These are phyloP conservation scores for Russula ochroleuca DNA, from an alignment of 768 basidiomycete species.

Conservation along the genomic window DNA sequence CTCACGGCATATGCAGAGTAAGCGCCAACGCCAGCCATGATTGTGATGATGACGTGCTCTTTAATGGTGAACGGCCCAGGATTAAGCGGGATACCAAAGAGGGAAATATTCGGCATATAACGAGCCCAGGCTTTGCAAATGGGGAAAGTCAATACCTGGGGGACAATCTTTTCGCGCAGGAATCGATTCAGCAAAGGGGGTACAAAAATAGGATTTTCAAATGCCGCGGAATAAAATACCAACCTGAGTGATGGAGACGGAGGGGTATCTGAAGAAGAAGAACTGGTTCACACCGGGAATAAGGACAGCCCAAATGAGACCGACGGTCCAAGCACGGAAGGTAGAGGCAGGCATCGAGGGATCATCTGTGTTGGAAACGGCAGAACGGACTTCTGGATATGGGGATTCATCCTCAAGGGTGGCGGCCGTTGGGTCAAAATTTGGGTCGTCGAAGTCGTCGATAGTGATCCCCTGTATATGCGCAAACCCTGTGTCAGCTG, in stretches of 20 bases:
- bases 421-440: constrained; percentile 34
- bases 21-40: constrained; percentile 41
- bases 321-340: constrained; percentile 39
- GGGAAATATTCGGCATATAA: constrained; percentile 47
- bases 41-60: constrained; percentile 55
- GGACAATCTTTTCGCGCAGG: constrained; percentile 43
- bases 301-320: constrained; percentile 48
- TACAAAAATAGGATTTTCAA: not conserved
- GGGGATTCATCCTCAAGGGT: constrained; percentile 46
- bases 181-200: constrained; percentile 6
- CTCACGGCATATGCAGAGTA: constrained; percentile 35
- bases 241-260: constrained; percentile 33
- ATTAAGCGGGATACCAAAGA: constrained; percentile 52
- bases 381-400: constrained; percentile 51
- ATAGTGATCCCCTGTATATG: constrained; percentile 17
- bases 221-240: constrained; percentile 6
- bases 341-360: constrained; percentile 39
- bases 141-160: constrained; percentile 66
- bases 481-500: not conserved
- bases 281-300: constrained; percentile 75
- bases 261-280: constrained; percentile 68
- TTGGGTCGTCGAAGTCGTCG: constrained; percentile 36
- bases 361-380: constrained; percentile 48
- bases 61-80: constrained; percentile 73
- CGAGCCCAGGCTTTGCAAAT: constrained; percentile 56